Evolutionary conservation across 768 basidiomycete species (phyloP).

Genomic region (Harrya chromipes): DNA sequence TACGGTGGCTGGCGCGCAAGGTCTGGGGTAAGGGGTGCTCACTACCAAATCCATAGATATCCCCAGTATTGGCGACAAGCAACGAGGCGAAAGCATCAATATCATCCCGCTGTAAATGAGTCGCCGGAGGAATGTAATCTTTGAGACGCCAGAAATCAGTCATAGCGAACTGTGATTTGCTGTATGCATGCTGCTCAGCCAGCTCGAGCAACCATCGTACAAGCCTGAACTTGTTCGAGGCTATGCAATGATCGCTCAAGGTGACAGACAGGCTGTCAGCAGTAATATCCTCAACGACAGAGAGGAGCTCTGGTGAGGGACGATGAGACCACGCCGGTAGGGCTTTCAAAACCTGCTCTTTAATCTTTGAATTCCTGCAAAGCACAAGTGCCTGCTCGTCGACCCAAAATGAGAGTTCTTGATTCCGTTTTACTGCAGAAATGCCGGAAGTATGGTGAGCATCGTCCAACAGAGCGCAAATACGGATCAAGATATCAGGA

Average conservation of each 20-base stretch:
- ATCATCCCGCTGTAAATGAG: constrained; percentile 61
- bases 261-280: constrained; percentile 48
- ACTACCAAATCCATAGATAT: constrained; percentile 57
- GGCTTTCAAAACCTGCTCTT: constrained; percentile 48
- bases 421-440: constrained; percentile 35
- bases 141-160: constrained; percentile 85
- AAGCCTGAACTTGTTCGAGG: constrained; percentile 74
- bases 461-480: constrained; percentile 59
- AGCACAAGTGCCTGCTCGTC: constrained; percentile 51
- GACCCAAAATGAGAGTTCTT: constrained; percentile 59
- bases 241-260: constrained; percentile 56
- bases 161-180: constrained; percentile 46
- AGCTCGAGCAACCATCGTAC: constrained; percentile 61
- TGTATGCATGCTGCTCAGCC: constrained; percentile 37
- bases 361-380: constrained; percentile 36
- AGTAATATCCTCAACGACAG: constrained; percentile 45
- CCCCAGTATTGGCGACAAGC: constrained; percentile 55
- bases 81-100: constrained; percentile 70
- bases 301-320: constrained; percentile 45
- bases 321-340: constrained; percentile 76
- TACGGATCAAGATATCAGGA: constrained; percentile 66
- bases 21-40: constrained; percentile 45
- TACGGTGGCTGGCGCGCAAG: constrained; percentile 37
- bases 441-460: constrained; percentile 38
- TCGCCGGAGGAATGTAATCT: constrained; percentile 59